Base-by-base conservation (phyloP, 192 early-diverging fungal species). In the Linderina pennispora region DNA sequence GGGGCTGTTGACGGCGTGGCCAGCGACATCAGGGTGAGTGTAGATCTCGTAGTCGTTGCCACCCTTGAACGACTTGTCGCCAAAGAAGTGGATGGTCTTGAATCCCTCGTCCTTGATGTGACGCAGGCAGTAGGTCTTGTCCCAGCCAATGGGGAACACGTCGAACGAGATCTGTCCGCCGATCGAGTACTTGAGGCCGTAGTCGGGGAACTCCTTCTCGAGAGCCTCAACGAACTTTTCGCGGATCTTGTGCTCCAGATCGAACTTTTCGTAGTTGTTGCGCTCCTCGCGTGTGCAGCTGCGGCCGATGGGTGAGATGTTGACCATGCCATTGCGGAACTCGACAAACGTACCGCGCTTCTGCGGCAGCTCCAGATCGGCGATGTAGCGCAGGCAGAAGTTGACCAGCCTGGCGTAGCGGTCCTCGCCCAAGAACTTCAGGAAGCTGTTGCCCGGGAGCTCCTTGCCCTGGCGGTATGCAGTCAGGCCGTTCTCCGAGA, bases 21-120 rank as follows among this genome's bases (percentile, higher is more conserved):
- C 96, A 20, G 64, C 85, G 40, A 93, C 80, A 15, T 52, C 45
- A 17, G 81, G 76, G 67, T 97, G 84, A 35, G 40, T 66, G 64
- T 87, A 99, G 63, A 99, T 95, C 74, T 99, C 96, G 63, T 87
- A 94, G 77, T 99, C 96, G 65, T 99, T 99, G 46, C 96, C 96
- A 31, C 96, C 96, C 82, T 65, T 62, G 62, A 90, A 89, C 33
- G 94, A 89, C 81, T 99, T 99, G 75, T 99, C 96, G 43, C 96
- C 96, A 74, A 99, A 99, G 69, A 99, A 99, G 76, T 99, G 91
- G 50, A 97, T 87, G 10, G 65, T 84, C 35, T 78, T 82, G 74
- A 99, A 97, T 36, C 77, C 81, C 61, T 99, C 88, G 21, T 77
- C 60, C 58, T 90, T 74, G 21, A 99, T 49, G 55, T 96, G 93